Percentiles rank a stretch among this genome's conserved stretches.
phyloP scores from a whole-genome alignment of 2,329 filamentous ascomycete species.

The Exophiala alcalophila region DNA sequence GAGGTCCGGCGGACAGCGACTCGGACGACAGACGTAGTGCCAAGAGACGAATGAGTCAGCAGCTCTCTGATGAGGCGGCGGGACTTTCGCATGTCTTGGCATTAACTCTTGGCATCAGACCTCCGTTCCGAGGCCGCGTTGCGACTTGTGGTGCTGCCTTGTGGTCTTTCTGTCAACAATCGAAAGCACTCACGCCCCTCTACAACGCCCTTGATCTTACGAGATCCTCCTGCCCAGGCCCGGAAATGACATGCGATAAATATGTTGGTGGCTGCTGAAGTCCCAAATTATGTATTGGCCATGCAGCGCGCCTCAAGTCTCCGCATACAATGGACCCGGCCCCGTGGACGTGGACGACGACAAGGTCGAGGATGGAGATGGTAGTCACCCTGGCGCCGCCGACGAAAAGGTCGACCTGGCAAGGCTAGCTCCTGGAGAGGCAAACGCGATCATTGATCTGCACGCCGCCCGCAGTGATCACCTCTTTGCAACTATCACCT shows the following conservation, averaged over 20 bases:
- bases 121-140: too few species aligned
- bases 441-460: conserved; percentile 61
- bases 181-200: too few species aligned
- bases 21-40: too few species aligned
- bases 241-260: conserved; percentile 12
- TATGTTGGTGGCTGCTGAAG: conserved; percentile 22
- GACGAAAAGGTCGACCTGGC: conserved; percentile 8
- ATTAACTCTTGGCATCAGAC: too few species aligned
- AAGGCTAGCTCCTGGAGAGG: background rate
- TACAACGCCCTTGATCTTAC: too few species aligned
- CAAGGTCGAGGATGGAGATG: conserved; percentile 32
- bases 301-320: conserved; percentile 49
- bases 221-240: too few species aligned
- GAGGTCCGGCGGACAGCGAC: too few species aligned
- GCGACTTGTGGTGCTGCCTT: too few species aligned
- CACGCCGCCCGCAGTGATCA: conserved; percentile 76
- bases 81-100: too few species aligned
- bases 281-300: conserved; percentile 47
- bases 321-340: conserved; percentile 47
- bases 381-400: conserved; percentile 30
- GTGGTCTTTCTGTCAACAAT: too few species aligned
- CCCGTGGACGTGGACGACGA: conserved; percentile 33
- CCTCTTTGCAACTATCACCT: conserved; percentile 82
- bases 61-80: too few species aligned
- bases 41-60: too few species aligned